phyloP scores from a whole-genome alignment of 306 rosid species.

The Lotus japonicus region DNA sequence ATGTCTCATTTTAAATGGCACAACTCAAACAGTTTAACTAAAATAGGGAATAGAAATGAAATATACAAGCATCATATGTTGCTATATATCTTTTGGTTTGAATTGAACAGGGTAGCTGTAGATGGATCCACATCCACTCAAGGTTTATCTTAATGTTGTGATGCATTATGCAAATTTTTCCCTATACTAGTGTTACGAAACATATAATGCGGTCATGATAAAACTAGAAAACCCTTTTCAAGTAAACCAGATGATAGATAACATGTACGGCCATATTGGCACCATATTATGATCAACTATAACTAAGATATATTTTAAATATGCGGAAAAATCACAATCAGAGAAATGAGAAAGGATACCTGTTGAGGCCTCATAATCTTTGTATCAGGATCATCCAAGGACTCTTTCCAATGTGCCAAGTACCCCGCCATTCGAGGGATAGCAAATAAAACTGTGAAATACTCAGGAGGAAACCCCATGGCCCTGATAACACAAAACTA shows the following conservation, averaged over 20 bases:
- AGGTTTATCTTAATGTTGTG: not conserved
- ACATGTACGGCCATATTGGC: not conserved
- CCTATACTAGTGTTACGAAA: not conserved
- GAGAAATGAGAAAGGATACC: conserved; percentile 35
- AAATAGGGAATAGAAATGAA: not conserved
- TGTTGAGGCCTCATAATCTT: conserved; percentile 94
- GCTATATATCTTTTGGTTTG: not conserved
- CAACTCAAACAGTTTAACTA: not conserved
- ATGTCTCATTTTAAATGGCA: too few relatives aligned
- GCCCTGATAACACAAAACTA: conserved; percentile 54
- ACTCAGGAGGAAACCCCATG: conserved; percentile 88
- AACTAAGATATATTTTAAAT: not conserved
- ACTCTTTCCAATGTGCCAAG: conserved; percentile 92
- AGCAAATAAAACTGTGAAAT: conserved; percentile 82
- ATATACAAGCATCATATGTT: not conserved
- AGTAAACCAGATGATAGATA: not conserved
- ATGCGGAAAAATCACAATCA: not conserved
- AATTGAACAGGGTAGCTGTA: not conserved
- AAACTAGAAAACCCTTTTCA: not conserved
- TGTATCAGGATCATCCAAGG: conserved; percentile 86
- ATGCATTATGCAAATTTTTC: not conserved
- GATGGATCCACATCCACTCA: not conserved
- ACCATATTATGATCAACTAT: not conserved
- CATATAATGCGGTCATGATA: not conserved
- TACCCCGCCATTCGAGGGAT: conserved; percentile 97